Base-by-base conservation (phyloP, 495 filamentous ascomycete species). In the Aspergillus heteromorphus region DNA sequence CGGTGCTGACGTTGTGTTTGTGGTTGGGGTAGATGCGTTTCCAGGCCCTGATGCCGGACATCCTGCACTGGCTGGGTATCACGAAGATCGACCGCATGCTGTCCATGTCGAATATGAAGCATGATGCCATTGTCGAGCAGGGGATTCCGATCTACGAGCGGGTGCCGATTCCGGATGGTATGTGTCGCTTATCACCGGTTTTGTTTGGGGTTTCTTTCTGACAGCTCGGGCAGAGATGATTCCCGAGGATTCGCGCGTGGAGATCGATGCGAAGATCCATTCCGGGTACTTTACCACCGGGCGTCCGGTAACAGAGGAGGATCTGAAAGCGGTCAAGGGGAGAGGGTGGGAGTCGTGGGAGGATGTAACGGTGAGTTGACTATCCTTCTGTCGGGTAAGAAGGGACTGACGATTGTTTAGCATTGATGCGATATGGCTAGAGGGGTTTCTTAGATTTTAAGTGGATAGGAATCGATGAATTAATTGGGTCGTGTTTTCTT, bases 101-200 rank as follows among this genome's bases (percentile, higher is more conserved):
- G 45, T 91, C 86, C 70, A 95, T 96, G 91, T 90, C 86, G 70
- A 91, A 95, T 72, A 95, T 96, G 91, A 96, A 96, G 76, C 83
- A 96, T 70, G 91, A 96, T 75, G 91, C 91, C 45, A 95, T 96
- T 65, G 90, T 96, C 45, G 81, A 87, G 40, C 91, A 95, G 77
- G 91, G 91, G 41, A 96, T 96, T 58, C 87, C 88, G 36, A 95
- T 96, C 63, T 79, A 83, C 59, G 90, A 95, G 70, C 83, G 91
- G 49, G 82, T 96, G 45, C 89, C 91, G 38, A 88, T 96, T 45
- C 91, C 91, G 30, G 89, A 95, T 54, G 53, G 57, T 60, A 36
- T 27, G 57, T 27, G 21, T 17, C 4, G 3, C 11, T n/a, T n/a
- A 8, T 16, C 17, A 1, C n/a, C 6, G 30, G 17, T 4, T 27